These are phyloP conservation scores for Neospora caninum DNA, from an alignment of 169 alveolate genomes.

Conservation along the genomic window DNA sequence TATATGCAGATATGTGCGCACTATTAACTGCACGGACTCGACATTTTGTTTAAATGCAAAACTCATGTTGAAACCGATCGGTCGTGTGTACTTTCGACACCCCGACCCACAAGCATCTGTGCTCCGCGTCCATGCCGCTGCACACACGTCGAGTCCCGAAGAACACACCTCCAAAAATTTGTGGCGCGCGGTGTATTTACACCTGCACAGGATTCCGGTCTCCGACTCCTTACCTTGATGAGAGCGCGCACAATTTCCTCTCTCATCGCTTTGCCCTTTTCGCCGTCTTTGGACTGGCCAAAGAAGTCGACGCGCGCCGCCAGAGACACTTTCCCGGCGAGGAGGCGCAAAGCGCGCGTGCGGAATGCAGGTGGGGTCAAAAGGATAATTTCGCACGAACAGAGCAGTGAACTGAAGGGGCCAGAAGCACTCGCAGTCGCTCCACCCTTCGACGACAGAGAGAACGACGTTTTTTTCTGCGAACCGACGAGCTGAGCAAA, in stretches of 20 bases:
- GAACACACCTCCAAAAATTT: no score
- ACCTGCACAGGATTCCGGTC: no score
- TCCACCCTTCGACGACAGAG: constrained; percentile 41
- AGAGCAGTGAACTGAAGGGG: constrained; percentile 30
- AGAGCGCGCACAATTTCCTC: constrained; percentile 45
- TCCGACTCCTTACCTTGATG: constrained; percentile 10
- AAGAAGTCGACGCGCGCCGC: constrained; percentile 88
- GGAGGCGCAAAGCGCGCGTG: constrained; percentile 45
- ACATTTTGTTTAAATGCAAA: background rate
- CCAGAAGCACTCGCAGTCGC: constrained; percentile 5
- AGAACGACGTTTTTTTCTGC: constrained; percentile 24
- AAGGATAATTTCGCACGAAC: constrained; percentile 38
- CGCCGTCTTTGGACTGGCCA: constrained; percentile 77
- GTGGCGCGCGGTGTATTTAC: no score
- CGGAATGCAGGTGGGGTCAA: constrained; percentile 52
- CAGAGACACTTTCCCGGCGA: constrained; percentile 58
- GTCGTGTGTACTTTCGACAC: no score
- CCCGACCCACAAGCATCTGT: no score
- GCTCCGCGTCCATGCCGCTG: no score
- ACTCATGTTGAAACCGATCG: no score
- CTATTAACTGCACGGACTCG: background rate
- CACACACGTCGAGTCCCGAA: no score
- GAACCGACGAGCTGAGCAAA: constrained; percentile 41
- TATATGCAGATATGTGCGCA: background rate
- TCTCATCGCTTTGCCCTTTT: constrained; percentile 35